phyloP scores from a whole-genome alignment of 352 stramenopile species.

The Phytophthora ramorum region DNA sequence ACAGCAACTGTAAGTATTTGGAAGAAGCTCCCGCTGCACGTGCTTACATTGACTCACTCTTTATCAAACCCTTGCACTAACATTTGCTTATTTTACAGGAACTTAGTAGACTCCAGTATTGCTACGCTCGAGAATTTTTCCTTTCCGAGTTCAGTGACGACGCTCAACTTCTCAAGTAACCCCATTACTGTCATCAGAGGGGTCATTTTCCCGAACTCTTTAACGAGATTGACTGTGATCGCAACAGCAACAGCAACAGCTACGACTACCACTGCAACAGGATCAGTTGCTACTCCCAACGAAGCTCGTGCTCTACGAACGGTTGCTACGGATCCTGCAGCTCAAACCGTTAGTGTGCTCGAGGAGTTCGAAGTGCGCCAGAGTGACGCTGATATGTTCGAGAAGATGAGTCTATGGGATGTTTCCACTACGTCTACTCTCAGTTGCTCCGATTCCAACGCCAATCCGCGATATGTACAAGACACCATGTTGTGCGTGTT shows the following conservation, averaged over 20 bases:
- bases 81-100: conserved; percentile 8
- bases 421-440: conserved; percentile 49
- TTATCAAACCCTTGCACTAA: background rate
- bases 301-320: conserved; percentile 22
- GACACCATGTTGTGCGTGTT: conserved; percentile 60
- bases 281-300: conserved; percentile 19
- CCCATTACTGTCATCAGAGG: conserved; percentile 41
- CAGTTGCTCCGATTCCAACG: conserved; percentile 49
- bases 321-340: background rate
- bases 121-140: conserved; percentile 46
- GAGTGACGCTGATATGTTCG: conserved; percentile 43
- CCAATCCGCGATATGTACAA: conserved; percentile 42
- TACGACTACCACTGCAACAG: conserved; percentile 1
- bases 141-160: conserved; percentile 41
- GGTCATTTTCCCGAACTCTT: conserved; percentile 44
- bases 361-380: conserved; percentile 56
- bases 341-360: conserved; percentile 22
- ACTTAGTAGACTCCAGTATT: conserved; percentile 33
- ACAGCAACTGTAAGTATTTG: conserved; percentile 37
- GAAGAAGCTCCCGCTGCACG: background rate
- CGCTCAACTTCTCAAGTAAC: conserved; percentile 50
- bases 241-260: conserved; percentile 3
- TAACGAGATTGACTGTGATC: conserved; percentile 35
- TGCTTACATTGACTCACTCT: background rate
- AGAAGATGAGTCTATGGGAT: conserved; percentile 37